Base-by-base conservation (phyloP, 768 basidiomycete genomes). In the Boletus sp. region DNA sequence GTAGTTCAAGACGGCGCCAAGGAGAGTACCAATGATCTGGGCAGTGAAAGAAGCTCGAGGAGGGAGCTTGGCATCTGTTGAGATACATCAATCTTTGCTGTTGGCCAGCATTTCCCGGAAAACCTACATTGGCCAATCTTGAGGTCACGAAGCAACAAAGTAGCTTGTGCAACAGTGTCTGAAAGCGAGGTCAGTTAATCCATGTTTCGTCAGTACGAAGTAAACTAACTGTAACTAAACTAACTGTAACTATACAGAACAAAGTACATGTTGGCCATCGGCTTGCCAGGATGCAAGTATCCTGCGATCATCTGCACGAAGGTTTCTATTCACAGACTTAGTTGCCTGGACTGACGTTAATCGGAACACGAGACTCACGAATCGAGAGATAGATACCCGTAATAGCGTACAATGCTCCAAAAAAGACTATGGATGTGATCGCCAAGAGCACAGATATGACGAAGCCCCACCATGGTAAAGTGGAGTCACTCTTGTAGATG, bases 31-130 rank as follows among this genome's bases (percentile, higher is more conserved):
- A 43, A 77, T 49, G 32, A 73, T 75, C 62, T 85, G 84, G 7
- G 82, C 81, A 19, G 77, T 74, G 67, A 87, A 86, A 3, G 84
- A 81, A 33, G 79, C 78, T 9, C 83, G 81, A 42, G 85, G 85
- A 35, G 84, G 82, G 39, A 87, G 75, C 70, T 86, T 86, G 23
- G 77, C 55, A 50, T 71, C 69, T 70, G 34, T 46, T 1, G 27
- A n/a, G 5, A 47, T 19, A 11, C 1, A 38, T 59, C 7, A 76
- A 61, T 78, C 74, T 63, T 77, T 76, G 34, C 72, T 74, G 64
- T 67, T 33, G 5, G 21, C n/a, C 3, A 37, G 4, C 14, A 45
- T 29, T 15, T 7, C 21, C 2, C 5, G 3, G 8, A 43, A 46
- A 17, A 35, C 53, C 4, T 54, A 63, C 65, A 67, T 56, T 64